Evolutionary conservation across 306 rosid genomes (phyloP).

Genomic region (Malus sylvestris): DNA sequence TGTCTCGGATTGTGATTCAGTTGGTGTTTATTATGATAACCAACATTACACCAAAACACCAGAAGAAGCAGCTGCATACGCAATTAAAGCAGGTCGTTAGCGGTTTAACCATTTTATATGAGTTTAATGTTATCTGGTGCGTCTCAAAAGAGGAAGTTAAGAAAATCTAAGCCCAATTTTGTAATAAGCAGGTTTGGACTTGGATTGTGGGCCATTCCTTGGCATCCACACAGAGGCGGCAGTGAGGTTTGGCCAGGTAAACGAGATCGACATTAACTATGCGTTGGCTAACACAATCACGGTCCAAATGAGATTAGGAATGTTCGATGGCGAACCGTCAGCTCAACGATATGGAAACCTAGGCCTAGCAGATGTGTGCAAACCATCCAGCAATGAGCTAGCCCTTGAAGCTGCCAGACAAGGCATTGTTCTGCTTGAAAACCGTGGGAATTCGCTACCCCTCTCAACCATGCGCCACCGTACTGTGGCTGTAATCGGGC

Average conservation of each 20-base stretch:
- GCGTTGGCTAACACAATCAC: slow-evolving; percentile 60
- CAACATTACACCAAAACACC: slow-evolving; percentile 84
- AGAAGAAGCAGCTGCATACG: slow-evolving; percentile 59
- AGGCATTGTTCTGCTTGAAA: slow-evolving; percentile 62
- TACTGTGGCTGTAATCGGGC: slow-evolving; percentile 78
- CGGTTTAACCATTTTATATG: too few species aligned
- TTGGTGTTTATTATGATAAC: slow-evolving; percentile 47
- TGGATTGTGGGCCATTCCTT: slow-evolving; percentile 83
- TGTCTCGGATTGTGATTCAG: slow-evolving; percentile 91
- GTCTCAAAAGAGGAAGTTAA: background rate
- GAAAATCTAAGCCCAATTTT: background rate
- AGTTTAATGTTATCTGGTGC: background rate
- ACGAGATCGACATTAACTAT: slow-evolving; percentile 43
- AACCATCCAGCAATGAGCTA: slow-evolving; percentile 45
- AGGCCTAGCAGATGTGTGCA: slow-evolving; percentile 64
- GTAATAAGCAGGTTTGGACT: slow-evolving; percentile 44
- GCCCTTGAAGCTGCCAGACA: slow-evolving; percentile 87
- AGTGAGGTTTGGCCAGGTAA: slow-evolving; percentile 36
- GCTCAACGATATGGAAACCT: slow-evolving; percentile 53
- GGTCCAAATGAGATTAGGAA: slow-evolving; percentile 88
- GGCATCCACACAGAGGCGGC: slow-evolving; percentile 62
- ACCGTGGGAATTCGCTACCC: slow-evolving; percentile 45
- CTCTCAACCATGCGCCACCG: slow-evolving; percentile 32
- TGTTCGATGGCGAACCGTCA: slow-evolving; percentile 72
- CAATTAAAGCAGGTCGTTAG: slow-evolving; percentile 51